Evolutionary conservation across 306 rosid genomes (phyloP), one percentile per base, ranked within the genome.

Genomic region (Cucumis cinereus): DNA sequence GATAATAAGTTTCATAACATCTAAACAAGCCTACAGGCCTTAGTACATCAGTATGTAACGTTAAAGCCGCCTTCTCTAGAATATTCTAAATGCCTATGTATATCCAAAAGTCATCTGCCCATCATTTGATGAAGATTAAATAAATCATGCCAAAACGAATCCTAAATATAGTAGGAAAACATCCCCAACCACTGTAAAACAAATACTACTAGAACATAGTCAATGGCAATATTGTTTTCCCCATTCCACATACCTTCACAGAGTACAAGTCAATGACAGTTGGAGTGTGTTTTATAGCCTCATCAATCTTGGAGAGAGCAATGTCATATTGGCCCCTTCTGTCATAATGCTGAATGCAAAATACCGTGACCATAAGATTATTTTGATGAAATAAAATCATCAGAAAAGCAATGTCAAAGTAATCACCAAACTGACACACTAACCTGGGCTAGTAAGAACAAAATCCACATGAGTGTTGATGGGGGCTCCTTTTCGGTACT

Each of bases 241-340:
- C 67, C 49, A 41, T 24, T 64, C 30, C 53, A 77, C 52, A 87
- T 80, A 95, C 99, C 99, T 95, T 92, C 78, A 64, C 92, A 53
- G 99, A 95, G 80, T 95, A 95, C 78, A 95, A 81, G 87, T 95
- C 99, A 87, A 95, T 92, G 66, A 92, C 98, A 47, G 99, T 90
- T 61, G 99, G 99, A 74, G 99, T 92, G 79, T 92, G 99, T 81
- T 80, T 84, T 45, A 92, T 88, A 62, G 98, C 99, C 88, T 88
- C 93, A 8, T 92, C 89, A 19, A 95, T 89, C 85, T 95, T 95
- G 43, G 92, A 88, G 68, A 95, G 84, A 58, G 99, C 86, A 76
- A 82, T 75, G 80, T 88, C 96, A 82, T 78, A 86, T 67, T 92
- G 98, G 45, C 97, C 96, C 20, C 91, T 87, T 80, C 90, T 92